Evolutionary conservation across 2,329 filamentous ascomycete genomes (phyloP), one percentile per base, ranked within the genome.

Genomic region (Grosmannia penicillata): DNA sequence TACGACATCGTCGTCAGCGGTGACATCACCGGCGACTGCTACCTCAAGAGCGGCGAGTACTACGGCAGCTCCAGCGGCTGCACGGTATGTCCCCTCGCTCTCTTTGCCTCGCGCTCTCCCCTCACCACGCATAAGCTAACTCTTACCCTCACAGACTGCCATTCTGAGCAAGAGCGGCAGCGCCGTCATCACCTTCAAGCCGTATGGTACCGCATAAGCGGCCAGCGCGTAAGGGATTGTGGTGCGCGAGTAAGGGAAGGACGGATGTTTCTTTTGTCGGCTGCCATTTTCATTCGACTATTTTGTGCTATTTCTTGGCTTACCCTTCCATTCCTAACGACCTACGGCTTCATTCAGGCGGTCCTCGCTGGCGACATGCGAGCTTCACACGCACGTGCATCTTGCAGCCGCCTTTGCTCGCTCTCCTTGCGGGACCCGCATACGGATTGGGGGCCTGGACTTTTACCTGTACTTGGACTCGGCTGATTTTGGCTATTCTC

Each of bases 1-100:
- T 94, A 82, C 64, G 81, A 80, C 54, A 75, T 95, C 53, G 72
- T 78, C 51, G 80, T 95, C 48, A 63, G 53, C 31, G 86, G 84
- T 39, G 78, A 83, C 45, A 58, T 65, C 39, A 62, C 53, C 47
- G 54, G 51, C 35, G 50, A 58, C 36, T 93, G 84, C 71, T 73
- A 68, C 47, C 79, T 79, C 52, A 62, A 71, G 46, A 63, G 75
- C 45, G 78, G 79, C 40, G 49, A 63, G 44, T 91, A 78, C 63
- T 56, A 61, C 26, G 68, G 66, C 46, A 70, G 70, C 47, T 54
- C 59, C 43, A 66, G 61, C 45, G 84, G 85, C 43, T 93, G 85
- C 74, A 93, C 85, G 36, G 84, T 91, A 76, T 70, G 82, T 72
- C 43, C 32, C 37, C 13, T 37, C 22, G n/a, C 8, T n/a, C 14